These are phyloP conservation scores for Chaetoscypha palmicola DNA, from an alignment of 2,329 filamentous ascomycete species.

Conservation along the genomic window DNA sequence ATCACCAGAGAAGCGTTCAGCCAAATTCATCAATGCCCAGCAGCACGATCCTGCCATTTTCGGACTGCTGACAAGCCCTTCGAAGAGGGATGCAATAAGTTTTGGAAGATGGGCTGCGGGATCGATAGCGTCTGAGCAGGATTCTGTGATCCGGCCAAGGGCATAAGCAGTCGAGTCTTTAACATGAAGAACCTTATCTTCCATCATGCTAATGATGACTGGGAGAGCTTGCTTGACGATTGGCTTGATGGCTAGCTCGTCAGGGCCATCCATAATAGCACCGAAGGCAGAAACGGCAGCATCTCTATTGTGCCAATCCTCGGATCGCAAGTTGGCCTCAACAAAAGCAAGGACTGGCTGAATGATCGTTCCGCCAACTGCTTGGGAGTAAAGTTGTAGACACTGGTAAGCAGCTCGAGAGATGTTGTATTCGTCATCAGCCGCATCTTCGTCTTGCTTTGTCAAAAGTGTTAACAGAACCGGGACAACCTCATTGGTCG, in stretches of 20 bases:
- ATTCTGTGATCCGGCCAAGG: conserved; percentile 90
- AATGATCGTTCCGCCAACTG: conserved; percentile 78
- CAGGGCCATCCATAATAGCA: conserved; percentile 97
- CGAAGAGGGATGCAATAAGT: conserved; percentile 82
- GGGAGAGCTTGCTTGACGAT: conserved; percentile 93
- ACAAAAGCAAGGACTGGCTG: conserved; percentile 84
- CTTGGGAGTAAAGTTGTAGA: conserved; percentile 89
- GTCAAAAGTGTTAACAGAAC: conserved; percentile 83
- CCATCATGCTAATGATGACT: conserved; percentile 85
- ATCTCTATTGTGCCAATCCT: conserved; percentile 93
- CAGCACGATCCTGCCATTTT: conserved; percentile 99
- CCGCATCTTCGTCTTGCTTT: conserved; percentile 95
- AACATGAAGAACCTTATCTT: conserved; percentile 81
- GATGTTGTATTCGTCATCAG: conserved; percentile 96
- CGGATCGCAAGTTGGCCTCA: conserved; percentile 78
- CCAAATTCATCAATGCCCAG: conserved; percentile 98
- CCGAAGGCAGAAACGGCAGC: conserved; percentile 96
- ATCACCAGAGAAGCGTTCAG: conserved; percentile 89
- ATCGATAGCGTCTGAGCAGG: conserved; percentile 86
- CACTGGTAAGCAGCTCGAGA: conserved; percentile 95
- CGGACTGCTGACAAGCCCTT: conserved; percentile 78
- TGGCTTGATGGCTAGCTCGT: conserved; percentile 84
- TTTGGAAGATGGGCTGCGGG: conserved; percentile 73
- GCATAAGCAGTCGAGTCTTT: conserved; percentile 95
- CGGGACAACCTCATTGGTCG: conserved; percentile 88